Conservation (phyloP, 768 basidiomycete species). For the Lactifluus piperatus region DNA sequence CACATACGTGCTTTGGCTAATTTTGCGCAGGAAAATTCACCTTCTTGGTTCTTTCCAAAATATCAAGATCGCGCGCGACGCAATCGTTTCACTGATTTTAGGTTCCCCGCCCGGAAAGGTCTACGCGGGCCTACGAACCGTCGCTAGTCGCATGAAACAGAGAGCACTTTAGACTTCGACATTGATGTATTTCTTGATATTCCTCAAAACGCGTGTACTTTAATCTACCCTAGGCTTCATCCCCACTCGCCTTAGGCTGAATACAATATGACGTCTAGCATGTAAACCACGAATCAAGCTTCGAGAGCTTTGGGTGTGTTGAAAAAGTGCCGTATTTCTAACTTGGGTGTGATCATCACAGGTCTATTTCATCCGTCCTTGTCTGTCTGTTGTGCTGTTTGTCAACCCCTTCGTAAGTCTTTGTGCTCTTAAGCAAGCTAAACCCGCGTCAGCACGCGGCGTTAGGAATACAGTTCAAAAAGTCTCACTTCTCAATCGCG, state of each 20-base stretch:
- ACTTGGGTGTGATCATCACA: background rate
- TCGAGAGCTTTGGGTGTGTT: background rate
- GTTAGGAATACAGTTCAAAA: background rate
- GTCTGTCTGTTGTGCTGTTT: conserved; percentile 12
- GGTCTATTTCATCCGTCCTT: conserved; percentile 9
- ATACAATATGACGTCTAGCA: background rate
- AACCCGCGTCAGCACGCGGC: background rate
- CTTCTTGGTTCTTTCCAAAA: conserved; percentile 98
- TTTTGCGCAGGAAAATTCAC: conserved; percentile 77
- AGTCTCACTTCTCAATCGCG: conserved; percentile 50
- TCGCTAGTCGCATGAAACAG: conserved; percentile 90
- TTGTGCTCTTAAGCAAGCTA: conserved; percentile 43
- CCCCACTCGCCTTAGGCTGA: background rate
- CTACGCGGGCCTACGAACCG: conserved; percentile 83
- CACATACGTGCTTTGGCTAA: conserved; percentile 1
- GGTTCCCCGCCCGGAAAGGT: conserved; percentile 95
- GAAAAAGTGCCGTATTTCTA: background rate
- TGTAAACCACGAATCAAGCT: background rate
- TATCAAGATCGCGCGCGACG: conserved; percentile 95
- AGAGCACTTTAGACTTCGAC: conserved; percentile 51
- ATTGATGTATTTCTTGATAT: conserved; percentile 1
- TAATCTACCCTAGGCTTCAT: background rate
- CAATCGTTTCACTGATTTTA: conserved; percentile 89
- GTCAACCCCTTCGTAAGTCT: background rate
- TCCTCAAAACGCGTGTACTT: background rate